phyloP scores from a whole-genome alignment of 2,329 filamentous ascomycete genomes.

The Arthroderma sp. region DNA sequence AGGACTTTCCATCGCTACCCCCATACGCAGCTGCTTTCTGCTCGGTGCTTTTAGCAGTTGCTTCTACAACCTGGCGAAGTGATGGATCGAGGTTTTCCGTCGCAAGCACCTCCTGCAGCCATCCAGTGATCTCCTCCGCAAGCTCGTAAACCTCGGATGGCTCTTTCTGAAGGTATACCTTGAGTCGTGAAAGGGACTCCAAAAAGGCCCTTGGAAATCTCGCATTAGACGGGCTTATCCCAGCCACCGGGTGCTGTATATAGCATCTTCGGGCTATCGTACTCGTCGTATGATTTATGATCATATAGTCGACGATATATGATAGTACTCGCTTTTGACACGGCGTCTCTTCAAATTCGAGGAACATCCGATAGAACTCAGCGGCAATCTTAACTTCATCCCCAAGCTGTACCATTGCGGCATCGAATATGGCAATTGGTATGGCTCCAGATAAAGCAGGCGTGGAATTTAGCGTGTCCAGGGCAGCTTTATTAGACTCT shows the following conservation, averaged over 20 bases:
- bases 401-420: slow-evolving; percentile 64
- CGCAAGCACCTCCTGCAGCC: slow-evolving; percentile 35
- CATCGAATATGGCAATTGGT: slow-evolving; percentile 80
- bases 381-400: slow-evolving; percentile 53
- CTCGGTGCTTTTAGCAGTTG: slow-evolving; percentile 25
- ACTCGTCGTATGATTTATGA: slow-evolving; percentile 44
- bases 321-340: slow-evolving; percentile 54
- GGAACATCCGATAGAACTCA: slow-evolving; percentile 69
- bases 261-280: slow-evolving; percentile 56
- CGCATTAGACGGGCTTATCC: slow-evolving; percentile 48
- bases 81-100: slow-evolving; percentile 38
- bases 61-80: slow-evolving; percentile 38
- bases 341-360: slow-evolving; percentile 52
- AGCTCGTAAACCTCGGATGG: slow-evolving; percentile 21
- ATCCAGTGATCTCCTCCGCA: slow-evolving; percentile 34
- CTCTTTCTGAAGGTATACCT: slow-evolving; percentile 32
- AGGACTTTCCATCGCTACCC: too few relatives aligned
- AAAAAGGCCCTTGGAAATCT: slow-evolving; percentile 62
- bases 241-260: slow-evolving; percentile 57
- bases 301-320: slow-evolving; percentile 56
- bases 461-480: slow-evolving; percentile 55
- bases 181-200: slow-evolving; percentile 50
- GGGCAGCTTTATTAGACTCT: slow-evolving; percentile 39
- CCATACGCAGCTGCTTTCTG: slow-evolving; percentile 7
- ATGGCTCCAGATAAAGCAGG: slow-evolving; percentile 88